phyloP scores from a whole-genome alignment of 176 grass and related monocot genomes.

The Luzula sylvatica region DNA sequence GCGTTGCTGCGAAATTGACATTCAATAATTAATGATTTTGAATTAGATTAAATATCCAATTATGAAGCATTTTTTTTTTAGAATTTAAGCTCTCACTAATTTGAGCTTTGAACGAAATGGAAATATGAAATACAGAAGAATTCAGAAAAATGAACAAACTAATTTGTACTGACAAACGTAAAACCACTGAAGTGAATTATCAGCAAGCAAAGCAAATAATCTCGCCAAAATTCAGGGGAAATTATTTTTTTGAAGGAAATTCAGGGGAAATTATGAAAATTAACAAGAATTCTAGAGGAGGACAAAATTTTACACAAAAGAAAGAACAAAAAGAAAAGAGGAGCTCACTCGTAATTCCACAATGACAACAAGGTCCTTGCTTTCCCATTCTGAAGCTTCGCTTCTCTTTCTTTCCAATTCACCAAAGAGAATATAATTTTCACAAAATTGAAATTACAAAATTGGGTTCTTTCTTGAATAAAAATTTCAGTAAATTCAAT shows the following conservation, averaged over 20 bases:
- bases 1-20: conserved; percentile 28
- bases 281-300: neutral
- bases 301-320: neutral
- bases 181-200: neutral
- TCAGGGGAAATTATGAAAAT: too few relatives aligned
- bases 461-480: neutral
- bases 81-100: too few relatives aligned
- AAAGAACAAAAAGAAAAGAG: conserved; percentile 8
- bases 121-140: neutral
- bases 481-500: conserved; percentile 11
- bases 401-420: conserved; percentile 5
- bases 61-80: too few relatives aligned
- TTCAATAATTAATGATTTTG: conserved; percentile 1
- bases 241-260: too few relatives aligned
- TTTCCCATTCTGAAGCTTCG: conserved; percentile 32
- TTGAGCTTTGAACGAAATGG: too few relatives aligned
- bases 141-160: conserved; percentile 7
- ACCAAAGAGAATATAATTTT: conserved; percentile 7
- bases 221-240: neutral
- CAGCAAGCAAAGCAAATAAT: too few relatives aligned
- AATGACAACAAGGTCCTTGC: conserved; percentile 46
- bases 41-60: too few relatives aligned
- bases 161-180: neutral
- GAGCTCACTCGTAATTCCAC: conserved; percentile 59
- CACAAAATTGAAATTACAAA: conserved; percentile 2